Percentiles rank a stretch among this genome's conserved stretches.
Conservation (phyloP, 352 stramenopile species). For the Globisporangium carolinianum region DNA sequence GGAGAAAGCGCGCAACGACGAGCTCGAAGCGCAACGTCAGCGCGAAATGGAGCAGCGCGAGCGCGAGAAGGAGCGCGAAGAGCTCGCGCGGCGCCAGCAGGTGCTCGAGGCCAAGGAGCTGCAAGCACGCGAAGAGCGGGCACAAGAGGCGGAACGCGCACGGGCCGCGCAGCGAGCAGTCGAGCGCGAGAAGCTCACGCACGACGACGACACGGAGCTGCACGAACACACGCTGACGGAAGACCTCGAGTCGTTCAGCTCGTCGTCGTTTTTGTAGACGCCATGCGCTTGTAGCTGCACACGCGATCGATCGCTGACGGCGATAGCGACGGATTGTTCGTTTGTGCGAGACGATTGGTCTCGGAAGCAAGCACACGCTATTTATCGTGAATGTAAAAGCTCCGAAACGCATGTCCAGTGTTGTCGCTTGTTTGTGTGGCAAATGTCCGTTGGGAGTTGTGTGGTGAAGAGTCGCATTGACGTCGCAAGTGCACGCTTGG, state of each 20-base stretch:
- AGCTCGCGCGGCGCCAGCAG: slow-evolving; percentile 54
- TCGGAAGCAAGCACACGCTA: too few species aligned
- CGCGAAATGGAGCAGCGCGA: slow-evolving; percentile 57
- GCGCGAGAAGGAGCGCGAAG: slow-evolving; percentile 52
- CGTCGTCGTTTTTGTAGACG: slow-evolving; percentile 80
- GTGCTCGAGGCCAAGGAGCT: slow-evolving; percentile 57
- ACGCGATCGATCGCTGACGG: too few species aligned
- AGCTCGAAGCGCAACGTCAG: slow-evolving; percentile 57
- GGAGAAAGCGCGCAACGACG: slow-evolving; percentile 64
- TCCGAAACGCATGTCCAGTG: too few species aligned
- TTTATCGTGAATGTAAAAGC: too few species aligned
- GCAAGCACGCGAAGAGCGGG: slow-evolving; percentile 43
- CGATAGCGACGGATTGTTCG: too few species aligned
- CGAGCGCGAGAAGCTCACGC: slow-evolving; percentile 60
- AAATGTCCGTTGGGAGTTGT: background rate
- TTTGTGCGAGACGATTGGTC: too few species aligned
- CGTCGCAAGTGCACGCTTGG: too few species aligned
- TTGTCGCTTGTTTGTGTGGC: too few species aligned
- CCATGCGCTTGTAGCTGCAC: too few species aligned
- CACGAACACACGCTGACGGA: slow-evolving; percentile 71
- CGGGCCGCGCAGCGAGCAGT: slow-evolving; percentile 45
- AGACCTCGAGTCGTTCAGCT: slow-evolving; percentile 83
- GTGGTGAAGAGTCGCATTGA: background rate
- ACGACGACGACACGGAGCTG: slow-evolving; percentile 54
- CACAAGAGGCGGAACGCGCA: slow-evolving; percentile 47